Base-by-base conservation (phyloP, 2,329 filamentous ascomycete species). In the Lomentospora prolificans region DNA sequence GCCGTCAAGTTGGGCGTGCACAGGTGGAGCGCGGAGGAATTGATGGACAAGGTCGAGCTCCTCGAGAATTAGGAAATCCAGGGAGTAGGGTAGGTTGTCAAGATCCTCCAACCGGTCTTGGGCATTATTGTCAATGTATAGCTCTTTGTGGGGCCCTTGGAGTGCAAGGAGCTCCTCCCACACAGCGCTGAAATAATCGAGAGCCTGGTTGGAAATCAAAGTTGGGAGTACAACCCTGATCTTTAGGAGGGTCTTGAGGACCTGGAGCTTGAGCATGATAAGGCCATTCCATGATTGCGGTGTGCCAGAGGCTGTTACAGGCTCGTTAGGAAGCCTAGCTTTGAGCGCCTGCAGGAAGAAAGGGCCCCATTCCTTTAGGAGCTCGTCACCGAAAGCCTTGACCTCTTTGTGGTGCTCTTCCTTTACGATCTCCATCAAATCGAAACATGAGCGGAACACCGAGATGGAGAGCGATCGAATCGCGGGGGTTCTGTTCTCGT, bases 381-480 rank as follows among this genome's bases (percentile, higher is more conserved):
- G 84, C 65, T 95, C 87, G 59, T 96, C 89, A 55, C 92, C 90
- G 68, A 99, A 99, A 1, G 78, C 79, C 70, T 89, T 94, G 59
- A 97, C 90, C 56, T 89, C 89, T 57, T 80, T 79, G 64, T 89
- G 88, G 71, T 97, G 89, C 62, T 95, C 89, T 62, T 96, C 91
- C 76, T 96, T 87, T 61, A 97, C 88, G 82, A 96, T 95, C 71
- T 97, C 90, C 73, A 99, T 82, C 57, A 94, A 89, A 67, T 97
- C 90, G 68, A 99, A 95, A 71, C 90, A 96, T 51, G 84, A 84
- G 57, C 90, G 82, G 76, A 97, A 96, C 57, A 96, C 89, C 41
- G 87, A 89, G 44, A 97, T 86, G 39, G 94, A 89, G 62, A 97
- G 76, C 28, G 90, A 90, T 59, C 94, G 82, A 57, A 96, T 76